Base-by-base conservation (phyloP, 768 basidiomycete species). In the Sarcomyxa edulis region DNA sequence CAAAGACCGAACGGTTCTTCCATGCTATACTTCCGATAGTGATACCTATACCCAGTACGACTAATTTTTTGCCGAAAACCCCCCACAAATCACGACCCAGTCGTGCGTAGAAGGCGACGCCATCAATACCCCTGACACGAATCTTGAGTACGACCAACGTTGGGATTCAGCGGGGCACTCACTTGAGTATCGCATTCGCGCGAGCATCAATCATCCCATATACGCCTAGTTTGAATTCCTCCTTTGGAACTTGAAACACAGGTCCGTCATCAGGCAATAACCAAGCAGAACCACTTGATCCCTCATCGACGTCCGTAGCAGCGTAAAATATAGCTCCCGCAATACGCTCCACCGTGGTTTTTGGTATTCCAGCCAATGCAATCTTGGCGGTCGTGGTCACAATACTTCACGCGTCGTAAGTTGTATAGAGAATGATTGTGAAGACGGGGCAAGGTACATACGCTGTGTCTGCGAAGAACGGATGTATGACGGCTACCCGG, bases 391-490 rank as follows among this genome's bases (percentile, higher is more conserved):
- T 42, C 14, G 58, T 40, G 5, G 62, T 56, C 1, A 78, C 52
- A 40, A 78, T 72, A 23, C n/a, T n/a, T n/a, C 8, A 10, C 18
- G n/a, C 29, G 19, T 21, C 10, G 25, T 31, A 16, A 32, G 33
- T 31, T 14, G 25, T 4, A 18, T 4, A 39, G 33, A 10, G 19
- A 31, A 16, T 25, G 20, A 35, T 5, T 16, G 21, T 19, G 32
- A 35, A 21, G n/a, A 18, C 14, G 40, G 16, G 37, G 8, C 27
- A n/a, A 25, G 30, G 22, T 25, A 38, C 55, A 39, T 34, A 72
- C 76, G n/a, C n/a, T n/a, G n/a, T n/a, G n/a, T n/a, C 69, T 33
- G 71, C 71, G 44, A 76, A 78, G 53, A 66, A 78, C 0, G 76
- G 76, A 42, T 74, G 71, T 20, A 78, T 65, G 37, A 60, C 62